These are phyloP conservation scores for Senecio squalidus DNA, from an alignment of 140 eudicot species.

Conservation along the genomic window DNA sequence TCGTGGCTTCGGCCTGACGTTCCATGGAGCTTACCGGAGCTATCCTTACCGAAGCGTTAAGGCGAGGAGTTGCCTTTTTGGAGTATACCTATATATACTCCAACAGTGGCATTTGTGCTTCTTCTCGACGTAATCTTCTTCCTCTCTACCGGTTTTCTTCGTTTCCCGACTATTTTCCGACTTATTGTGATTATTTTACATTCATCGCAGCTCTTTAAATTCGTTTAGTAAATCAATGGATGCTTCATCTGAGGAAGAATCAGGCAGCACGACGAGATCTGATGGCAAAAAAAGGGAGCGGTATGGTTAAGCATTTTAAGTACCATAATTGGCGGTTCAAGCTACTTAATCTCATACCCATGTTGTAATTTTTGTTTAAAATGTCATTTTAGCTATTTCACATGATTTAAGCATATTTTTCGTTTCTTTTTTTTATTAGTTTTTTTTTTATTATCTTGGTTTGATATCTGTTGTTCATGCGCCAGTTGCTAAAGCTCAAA, in stretches of 20 bases:
- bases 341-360: slow-evolving; percentile 27
- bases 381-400: slow-evolving; percentile 18
- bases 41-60: no score
- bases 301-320: slow-evolving; percentile 26
- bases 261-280: slow-evolving; percentile 45
- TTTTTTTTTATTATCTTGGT: slow-evolving; percentile 3
- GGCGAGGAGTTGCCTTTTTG: no score
- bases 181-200: no score
- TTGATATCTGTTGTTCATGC: slow-evolving; percentile 30
- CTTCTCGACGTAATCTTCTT: no score
- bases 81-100: no score
- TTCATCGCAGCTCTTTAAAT: no score
- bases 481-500: not conserved
- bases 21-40: no score
- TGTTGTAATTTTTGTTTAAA: slow-evolving; percentile 31
- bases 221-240: slow-evolving; percentile 50
- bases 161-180: no score
- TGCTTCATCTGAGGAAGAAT: slow-evolving; percentile 59
- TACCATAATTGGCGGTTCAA: slow-evolving; percentile 28
- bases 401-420: slow-evolving; percentile 19
- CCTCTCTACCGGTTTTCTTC: no score
- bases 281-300: slow-evolving; percentile 57
- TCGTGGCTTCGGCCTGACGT: no score
- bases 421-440: slow-evolving; percentile 1
- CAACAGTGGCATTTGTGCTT: no score